Percentiles rank a stretch among this genome's conserved stretches.
These are phyloP conservation scores for Vitellaria paradoxa DNA, from an alignment of 179 eudicot genomes.

Conservation along the genomic window DNA sequence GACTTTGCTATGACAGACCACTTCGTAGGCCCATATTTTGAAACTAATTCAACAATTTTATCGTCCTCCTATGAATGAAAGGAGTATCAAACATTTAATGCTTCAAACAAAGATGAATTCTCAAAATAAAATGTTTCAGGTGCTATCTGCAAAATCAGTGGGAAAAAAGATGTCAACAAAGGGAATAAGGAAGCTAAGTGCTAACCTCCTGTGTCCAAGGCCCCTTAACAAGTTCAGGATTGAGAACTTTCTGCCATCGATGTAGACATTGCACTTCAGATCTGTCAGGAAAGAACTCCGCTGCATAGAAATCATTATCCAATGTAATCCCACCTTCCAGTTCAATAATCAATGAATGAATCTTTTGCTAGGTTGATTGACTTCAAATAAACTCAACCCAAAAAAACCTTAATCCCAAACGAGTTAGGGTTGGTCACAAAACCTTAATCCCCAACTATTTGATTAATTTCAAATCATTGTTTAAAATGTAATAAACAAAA, in stretches of 20 bases:
- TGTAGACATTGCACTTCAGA: slow-evolving; percentile 98
- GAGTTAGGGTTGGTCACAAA: no score
- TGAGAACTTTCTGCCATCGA: slow-evolving; percentile 99
- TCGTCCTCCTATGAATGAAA: slow-evolving; percentile 80
- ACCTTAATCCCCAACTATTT: no score
- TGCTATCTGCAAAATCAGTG: neutral
- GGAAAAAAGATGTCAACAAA: neutral
- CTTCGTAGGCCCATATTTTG: slow-evolving; percentile 85
- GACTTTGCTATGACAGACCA: slow-evolving; percentile 98
- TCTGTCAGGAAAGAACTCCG: slow-evolving; percentile 93
- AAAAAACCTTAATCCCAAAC: no score
- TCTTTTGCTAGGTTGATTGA: no score
- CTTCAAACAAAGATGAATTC: slow-evolving; percentile 8
- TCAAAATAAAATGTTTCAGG: neutral
- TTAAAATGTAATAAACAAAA: no score
- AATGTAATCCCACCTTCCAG: neutral
- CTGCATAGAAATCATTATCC: slow-evolving; percentile 44
- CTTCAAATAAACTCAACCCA: no score
- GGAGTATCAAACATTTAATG: slow-evolving; percentile 6
- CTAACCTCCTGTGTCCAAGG: slow-evolving; percentile 95
- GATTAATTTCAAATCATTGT: no score
- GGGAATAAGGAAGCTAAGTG: slow-evolving; percentile 7
- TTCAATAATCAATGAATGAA: neutral
- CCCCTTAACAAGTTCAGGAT: slow-evolving; percentile 98
- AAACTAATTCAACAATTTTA: slow-evolving; percentile 71